phyloP scores from a whole-genome alignment of 108 stramenopile genomes.

The Cyclotella baltica region DNA sequence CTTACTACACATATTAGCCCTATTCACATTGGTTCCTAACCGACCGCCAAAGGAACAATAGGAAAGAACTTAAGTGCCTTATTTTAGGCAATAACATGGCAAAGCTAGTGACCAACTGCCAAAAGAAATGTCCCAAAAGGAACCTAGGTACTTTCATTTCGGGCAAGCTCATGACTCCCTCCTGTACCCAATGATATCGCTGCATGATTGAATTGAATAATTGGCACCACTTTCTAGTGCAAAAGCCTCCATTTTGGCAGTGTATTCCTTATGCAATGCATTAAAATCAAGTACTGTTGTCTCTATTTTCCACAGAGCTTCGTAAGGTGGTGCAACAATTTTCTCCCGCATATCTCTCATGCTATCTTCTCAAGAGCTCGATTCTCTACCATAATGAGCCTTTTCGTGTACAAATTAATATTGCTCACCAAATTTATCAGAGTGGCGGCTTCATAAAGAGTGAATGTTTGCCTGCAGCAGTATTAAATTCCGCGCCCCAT shows the following conservation, averaged over 20 bases:
- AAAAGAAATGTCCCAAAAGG: too few species aligned
- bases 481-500: too few species aligned
- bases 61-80: too few species aligned
- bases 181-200: conserved; percentile 95
- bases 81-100: too few species aligned
- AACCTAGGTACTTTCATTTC: too few species aligned
- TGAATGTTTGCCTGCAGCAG: too few species aligned
- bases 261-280: conserved; percentile 59
- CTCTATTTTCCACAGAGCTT: conserved; percentile 86
- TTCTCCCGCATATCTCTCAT: conserved; percentile 97
- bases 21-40: too few species aligned
- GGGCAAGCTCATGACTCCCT: conserved; percentile 96
- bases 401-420: conserved; percentile 93
- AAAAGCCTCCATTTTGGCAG: conserved; percentile 79
- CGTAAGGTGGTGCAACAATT: conserved; percentile 96
- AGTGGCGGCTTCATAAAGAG: too few species aligned
- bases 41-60: too few species aligned
- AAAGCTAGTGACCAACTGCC: too few species aligned
- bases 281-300: conserved; percentile 64
- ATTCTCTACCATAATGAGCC: conserved; percentile 93
- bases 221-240: conserved; percentile 81
- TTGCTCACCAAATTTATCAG: too few species aligned
- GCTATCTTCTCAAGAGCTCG: conserved; percentile 83
- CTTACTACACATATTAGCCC: too few species aligned
- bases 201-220: conserved; percentile 77